Base-by-base conservation (phyloP, 2,329 filamentous ascomycete species). In the Exophiala sideris region DNA sequence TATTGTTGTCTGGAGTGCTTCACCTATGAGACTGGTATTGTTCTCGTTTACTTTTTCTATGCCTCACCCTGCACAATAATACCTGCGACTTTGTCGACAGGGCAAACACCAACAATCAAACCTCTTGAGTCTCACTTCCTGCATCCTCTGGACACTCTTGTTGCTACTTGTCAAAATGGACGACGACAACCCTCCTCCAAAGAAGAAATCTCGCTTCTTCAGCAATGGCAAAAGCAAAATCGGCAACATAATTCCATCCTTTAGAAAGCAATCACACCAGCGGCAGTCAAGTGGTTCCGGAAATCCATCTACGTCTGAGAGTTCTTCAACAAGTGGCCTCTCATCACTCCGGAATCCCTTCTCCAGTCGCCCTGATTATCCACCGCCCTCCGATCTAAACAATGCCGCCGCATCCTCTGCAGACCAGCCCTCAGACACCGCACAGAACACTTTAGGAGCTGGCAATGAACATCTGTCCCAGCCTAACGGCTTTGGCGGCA, bases 151-250 rank as follows among this genome's bases (percentile, higher is more conserved):
- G 11, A 20, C 6, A 24, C 3, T 32, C 11, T 29, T 48, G 7
- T 24, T 32, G 32, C 16, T 41, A 14, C 24, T 36, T 21, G 8
- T 46, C 57, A 57, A 42, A 4, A 62, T 61, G 58, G 50, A 46
- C 32, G 59, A 62, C 47, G 59, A 62, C 47, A 36, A 45, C n/a
- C 55, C 52, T 3, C 58, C 56, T 39, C 59, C 59, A 12, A 49
- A 52, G 20, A 62, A 60, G 51, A 55, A 51, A 21, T 59, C 60
- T 21, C 59, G 59, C 46, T 57, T 63, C 48, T 56, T 63, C 48
- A 29, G 38, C 36, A 55, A 59, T 36, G 61, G 59, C n/a, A 59
- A 55, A 42, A 60, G 50, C 32, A 59, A 53, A 16, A 48, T 60
- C 32, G 56, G 54, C 32, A 50, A 46, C 32, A 41, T 63, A 16